Base-by-base conservation (phyloP, 805 yeast species). In the Metschnikowia dekortorum region DNA sequence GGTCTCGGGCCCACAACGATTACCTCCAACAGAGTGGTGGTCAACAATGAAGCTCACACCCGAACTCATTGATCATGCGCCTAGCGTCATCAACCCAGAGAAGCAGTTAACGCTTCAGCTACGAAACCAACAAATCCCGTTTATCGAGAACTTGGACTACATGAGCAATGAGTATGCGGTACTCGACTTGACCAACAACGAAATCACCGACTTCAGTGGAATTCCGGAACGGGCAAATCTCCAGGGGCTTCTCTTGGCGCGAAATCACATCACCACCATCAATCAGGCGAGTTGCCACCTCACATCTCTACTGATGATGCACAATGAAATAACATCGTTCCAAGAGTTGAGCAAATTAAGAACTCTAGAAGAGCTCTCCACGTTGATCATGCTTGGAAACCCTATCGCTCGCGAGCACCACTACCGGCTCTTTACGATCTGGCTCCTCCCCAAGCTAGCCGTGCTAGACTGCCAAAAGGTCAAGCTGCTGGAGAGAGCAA, bases 151-250 rank as follows among this genome's bases (percentile, higher is more conserved):
- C 49, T 61, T 73, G 28, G 67, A 67, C 7, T 55, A 59, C 36
- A 61, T 70, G 9, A 58, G 62, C 36, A 65, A 67, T 50, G 58
- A 57, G 39, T 68, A 67, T 62, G 84, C 76, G 52, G 80, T 76
- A 13, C 66, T 92, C 2, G 97, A 92, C 63, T 62, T 92, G 32
- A 81, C 92, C 0, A 84, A 85, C 60, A 92, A 92, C 66, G 84
- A 81, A 33, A 67, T 92, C n/a, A 66, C 75, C 1, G 73, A 72
- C 2, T 56, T 92, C 6, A 74, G 77, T 13, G 73, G 70, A 60
- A 72, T 79, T 35, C 88, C 84, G 0, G 18, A 61, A 4, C 48
- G 39, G 8, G 53, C 77, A 38, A 76, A 74, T 37, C 60, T 79
- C 46, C 74, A 74, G 40, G 78, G 85, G 0, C 58, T 92, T 2